Evolutionary conservation across 2,329 filamentous ascomycete species (phyloP).

Genomic region (Corynespora cassiicola): DNA sequence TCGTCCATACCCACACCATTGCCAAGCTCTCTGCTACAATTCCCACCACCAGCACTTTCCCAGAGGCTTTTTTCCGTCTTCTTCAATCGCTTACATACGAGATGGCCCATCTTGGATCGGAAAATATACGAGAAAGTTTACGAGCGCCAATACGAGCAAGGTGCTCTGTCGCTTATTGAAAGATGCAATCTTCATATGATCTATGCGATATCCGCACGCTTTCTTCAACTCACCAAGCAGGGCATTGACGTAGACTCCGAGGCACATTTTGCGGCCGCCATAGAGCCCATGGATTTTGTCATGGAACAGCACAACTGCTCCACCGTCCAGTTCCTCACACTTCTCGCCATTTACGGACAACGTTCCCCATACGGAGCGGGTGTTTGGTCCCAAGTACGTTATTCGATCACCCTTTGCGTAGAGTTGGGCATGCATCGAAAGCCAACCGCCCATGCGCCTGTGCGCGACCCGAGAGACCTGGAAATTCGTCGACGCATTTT

Average conservation of each 20-base stretch:
- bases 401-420: slow-evolving; percentile 32
- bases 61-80: slow-evolving; percentile 30
- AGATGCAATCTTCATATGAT: slow-evolving; percentile 30
- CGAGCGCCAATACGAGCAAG: slow-evolving; percentile 25
- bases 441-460: slow-evolving; percentile 20
- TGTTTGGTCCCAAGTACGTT: slow-evolving; percentile 34
- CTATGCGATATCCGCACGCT: slow-evolving; percentile 34
- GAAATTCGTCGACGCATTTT: slow-evolving; percentile 31
- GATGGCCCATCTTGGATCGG: slow-evolving; percentile 32
- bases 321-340: slow-evolving; percentile 31
- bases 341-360: slow-evolving; percentile 33
- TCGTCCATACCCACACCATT: slow-evolving; percentile 8
- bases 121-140: slow-evolving; percentile 28
- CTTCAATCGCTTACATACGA: slow-evolving; percentile 32
- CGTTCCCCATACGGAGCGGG: slow-evolving; percentile 34
- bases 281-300: slow-evolving; percentile 30
- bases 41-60: slow-evolving; percentile 21
- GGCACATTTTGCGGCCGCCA: slow-evolving; percentile 28
- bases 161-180: slow-evolving; percentile 24
- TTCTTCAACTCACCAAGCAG: slow-evolving; percentile 31
- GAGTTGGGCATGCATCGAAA: slow-evolving; percentile 36
- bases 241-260: slow-evolving; percentile 31
- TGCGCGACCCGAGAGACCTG: slow-evolving; percentile 20
- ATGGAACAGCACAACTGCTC: slow-evolving; percentile 30
- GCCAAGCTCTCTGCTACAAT: slow-evolving; percentile 1